Base-by-base conservation (phyloP, 768 basidiomycete species). In the Mycena galopus region DNA sequence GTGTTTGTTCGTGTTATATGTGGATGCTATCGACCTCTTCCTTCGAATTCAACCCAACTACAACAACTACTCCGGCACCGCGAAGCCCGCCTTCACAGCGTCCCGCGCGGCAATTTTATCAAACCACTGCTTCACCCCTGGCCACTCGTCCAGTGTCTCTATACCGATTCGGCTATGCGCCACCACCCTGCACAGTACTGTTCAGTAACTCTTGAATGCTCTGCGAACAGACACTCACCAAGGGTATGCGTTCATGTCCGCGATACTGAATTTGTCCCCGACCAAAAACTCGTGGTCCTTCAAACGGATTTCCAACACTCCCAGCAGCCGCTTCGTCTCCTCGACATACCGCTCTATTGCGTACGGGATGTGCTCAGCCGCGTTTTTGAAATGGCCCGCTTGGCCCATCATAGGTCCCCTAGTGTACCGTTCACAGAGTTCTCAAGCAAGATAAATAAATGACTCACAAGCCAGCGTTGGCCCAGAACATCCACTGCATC, bases 401-500 rank as follows among this genome's bases (percentile, higher is more conserved):
- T 47, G 44, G 21, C 44, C 73, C 69, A 71, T 75, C 73, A 75
- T 62, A 47, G 77, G 72, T 51, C 78, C 53, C 39, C 71, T 72
- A 39, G 37, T n/a, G 33, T n/a, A n/a, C 12, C 30, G 65, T 67
- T 17, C 19, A 12, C 16, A 53, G 6, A 2, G 6, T 5, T 16
- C 16, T 3, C 25, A 3, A 0, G 8, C 30, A 35, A 21, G 19
- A 33, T 11, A 1, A 35, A 30, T 5, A 71, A 64, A 2, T 21
- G 25, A 72, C 71, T 58, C 66, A 67, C 69, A 75, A 30, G 12
- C 74, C 74, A 0, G 57, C 70, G 19, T 75, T 72, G 17, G 82
- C 82, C 77, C 86, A 89, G 73, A 87, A 84, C 39, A 88, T 83
- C 88, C 86, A 88, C 75, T 85, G 85, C 60, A 86, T 56, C 65